Evolutionary conservation across 257 asterid genomes (phyloP).

Genomic region (Penstemon eatonii): DNA sequence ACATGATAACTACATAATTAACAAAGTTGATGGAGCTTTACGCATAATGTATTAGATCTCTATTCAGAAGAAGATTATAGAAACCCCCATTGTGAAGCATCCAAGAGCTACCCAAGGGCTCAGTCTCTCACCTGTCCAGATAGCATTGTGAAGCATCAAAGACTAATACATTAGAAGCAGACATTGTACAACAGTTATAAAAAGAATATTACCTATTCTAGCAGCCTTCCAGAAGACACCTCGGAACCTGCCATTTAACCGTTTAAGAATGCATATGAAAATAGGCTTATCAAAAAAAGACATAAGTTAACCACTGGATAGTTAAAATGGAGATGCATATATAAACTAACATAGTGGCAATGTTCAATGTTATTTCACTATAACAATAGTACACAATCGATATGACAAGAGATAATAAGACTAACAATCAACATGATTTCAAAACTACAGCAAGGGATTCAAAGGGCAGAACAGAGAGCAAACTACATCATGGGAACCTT

Average conservation of each 20-base stretch:
- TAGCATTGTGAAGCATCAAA: slow-evolving; percentile 17
- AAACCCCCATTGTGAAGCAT: slow-evolving; percentile 81
- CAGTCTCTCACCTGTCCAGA: slow-evolving; percentile 72
- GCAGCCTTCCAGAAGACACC: slow-evolving; percentile 68
- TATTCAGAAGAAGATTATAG: slow-evolving; percentile 75
- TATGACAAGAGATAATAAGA: neutral
- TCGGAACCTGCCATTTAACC: slow-evolving; percentile 47
- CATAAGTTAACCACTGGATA: neutral
- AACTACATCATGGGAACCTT: neutral
- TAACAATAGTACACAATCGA: neutral
- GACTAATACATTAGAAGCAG: neutral
- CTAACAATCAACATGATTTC: too few relatives aligned
- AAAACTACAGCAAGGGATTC: neutral
- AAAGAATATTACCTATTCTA: slow-evolving; percentile 47
- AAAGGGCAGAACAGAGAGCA: slow-evolving; percentile 16
- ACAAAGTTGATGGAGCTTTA: slow-evolving; percentile 29
- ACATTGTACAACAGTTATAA: neutral
- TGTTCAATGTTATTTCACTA: slow-evolving; percentile 3
- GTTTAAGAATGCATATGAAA: slow-evolving; percentile 23
- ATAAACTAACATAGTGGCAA: slow-evolving; percentile 9
- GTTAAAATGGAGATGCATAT: slow-evolving; percentile 8
- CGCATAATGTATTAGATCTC: slow-evolving; percentile 16
- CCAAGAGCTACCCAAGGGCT: slow-evolving; percentile 94
- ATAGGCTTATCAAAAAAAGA: neutral
- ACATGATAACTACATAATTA: slow-evolving; percentile 23